Evolutionary conservation across 2,329 filamentous ascomycete genomes (phyloP), one percentile per base, ranked within the genome.

Genomic region (Talaromyces sp.): DNA sequence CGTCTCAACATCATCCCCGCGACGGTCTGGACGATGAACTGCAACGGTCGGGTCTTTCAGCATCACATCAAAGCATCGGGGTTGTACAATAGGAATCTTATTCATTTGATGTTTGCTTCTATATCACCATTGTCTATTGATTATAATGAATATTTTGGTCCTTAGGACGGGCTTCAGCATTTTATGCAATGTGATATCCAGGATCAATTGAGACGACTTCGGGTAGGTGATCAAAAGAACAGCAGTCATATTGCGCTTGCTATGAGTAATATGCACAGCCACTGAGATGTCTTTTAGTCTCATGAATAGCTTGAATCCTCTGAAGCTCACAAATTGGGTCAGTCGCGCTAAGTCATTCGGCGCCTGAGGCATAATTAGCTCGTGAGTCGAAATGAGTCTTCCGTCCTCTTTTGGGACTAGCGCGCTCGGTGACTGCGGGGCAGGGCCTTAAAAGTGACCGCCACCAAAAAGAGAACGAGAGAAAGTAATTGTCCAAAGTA

Each of bases 341-440:
- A 48, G 40, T 48, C 28, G 28, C 6, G 42, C 46, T 52, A 44
- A 60, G 31, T 60, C 58, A 60, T 60, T 59, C 21, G 21, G 42
- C 18, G 58, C 58, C 58, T 60, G 44, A 60, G 44, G 58, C 58
- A 55, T 8, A n/a, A n/a, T n/a, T n/a, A 11, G 37, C 21, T 9
- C 37, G 25, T 63, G 57, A 63, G 39, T 63, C 62, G 62, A 57
- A 56, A 63, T 63, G 62, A 63, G 39, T 63, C 62, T 59, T 60
- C 23, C 12, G n/a, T 40, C 28, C 62, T n/a, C 12, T 3, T 57
- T 63, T 33, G 12, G 52, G 62, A 2, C 16, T 64, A 64, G 58
- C 59, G 50, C 11, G 11, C 1, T 14, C 11, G 4, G 2, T 25
- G 12, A 21, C 39, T 54, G 58, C 62, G 62, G 50, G 58, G 62